Percentiles rank a stretch among this genome's conserved stretches.
Conservation (phyloP, 495 filamentous ascomycete species). For the Xylaria longipes region DNA sequence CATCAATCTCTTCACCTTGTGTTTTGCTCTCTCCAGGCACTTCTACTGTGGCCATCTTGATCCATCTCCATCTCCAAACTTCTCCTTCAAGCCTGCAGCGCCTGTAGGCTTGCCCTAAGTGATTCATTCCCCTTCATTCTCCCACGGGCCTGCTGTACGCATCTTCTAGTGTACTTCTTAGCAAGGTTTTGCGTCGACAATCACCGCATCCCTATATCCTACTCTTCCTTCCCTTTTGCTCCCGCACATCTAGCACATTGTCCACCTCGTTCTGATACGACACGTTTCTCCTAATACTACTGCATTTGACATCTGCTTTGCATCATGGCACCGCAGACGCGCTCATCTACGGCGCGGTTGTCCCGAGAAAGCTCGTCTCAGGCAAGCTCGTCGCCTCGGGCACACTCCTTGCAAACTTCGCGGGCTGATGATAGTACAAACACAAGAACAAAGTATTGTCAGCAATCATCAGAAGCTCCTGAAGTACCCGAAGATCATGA, state of each 20-base stretch:
- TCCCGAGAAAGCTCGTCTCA: not conserved
- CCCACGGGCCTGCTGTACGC: not conserved
- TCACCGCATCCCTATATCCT: not conserved
- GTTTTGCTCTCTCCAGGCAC: slow-evolving; percentile 5
- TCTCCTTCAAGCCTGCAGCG: not conserved
- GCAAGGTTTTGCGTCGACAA: slow-evolving; percentile 5
- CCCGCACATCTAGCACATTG: not conserved
- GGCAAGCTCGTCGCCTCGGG: not conserved
- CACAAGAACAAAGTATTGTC: not conserved
- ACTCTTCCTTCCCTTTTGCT: not conserved
- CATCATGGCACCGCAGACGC: slow-evolving; percentile 17
- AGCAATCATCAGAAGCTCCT: not conserved
- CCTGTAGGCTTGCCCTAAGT: not conserved
- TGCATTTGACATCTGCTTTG: not conserved
- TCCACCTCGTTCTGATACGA: not conserved
- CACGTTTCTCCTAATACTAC: not conserved
- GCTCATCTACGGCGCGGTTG: not conserved
- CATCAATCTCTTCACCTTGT: slow-evolving; percentile 1
- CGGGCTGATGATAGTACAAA: not conserved
- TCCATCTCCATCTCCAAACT: not conserved
- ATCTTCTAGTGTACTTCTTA: not conserved
- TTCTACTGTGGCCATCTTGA: not conserved
- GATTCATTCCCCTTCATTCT: not conserved
- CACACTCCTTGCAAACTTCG: not conserved
- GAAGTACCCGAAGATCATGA: not conserved